Evolutionary conservation across 1,284 basidiomycete genomes (phyloP).

Genomic region (Ganoderma boninense): DNA sequence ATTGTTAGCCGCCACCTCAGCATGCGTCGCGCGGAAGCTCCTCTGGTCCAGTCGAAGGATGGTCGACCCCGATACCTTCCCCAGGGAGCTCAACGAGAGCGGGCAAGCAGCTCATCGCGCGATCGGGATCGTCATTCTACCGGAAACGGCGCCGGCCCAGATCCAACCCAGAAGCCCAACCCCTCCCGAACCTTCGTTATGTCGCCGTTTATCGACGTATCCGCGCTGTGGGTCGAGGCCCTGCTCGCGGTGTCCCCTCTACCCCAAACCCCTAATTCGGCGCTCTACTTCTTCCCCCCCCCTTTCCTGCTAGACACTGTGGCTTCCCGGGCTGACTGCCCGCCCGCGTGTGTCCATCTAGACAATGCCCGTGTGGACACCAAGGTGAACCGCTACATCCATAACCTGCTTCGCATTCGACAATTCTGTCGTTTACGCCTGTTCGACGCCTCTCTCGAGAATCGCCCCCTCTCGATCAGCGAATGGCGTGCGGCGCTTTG

Average conservation of each 20-base stretch:
- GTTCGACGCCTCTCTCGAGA: constrained; percentile 4
- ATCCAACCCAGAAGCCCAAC: too few relatives aligned
- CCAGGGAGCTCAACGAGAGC: too few relatives aligned
- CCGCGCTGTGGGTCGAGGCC: background rate
- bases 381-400: constrained; percentile 11
- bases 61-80: background rate
- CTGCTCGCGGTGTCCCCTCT: background rate
- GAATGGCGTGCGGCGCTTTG: constrained; percentile 20
- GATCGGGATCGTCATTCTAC: too few relatives aligned
- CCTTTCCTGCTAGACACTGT: constrained; percentile 9
- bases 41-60: background rate
- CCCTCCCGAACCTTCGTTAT: background rate
- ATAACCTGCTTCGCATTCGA: constrained; percentile 16
- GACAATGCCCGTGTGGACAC: background rate
- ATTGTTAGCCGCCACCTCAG: background rate
- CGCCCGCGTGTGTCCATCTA: background rate
- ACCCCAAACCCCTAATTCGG: background rate
- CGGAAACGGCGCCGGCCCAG: too few relatives aligned
- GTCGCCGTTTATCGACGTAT: background rate
- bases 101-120: too few relatives aligned
- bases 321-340: background rate
- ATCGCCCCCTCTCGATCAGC: constrained; percentile 2
- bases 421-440: constrained; percentile 13
- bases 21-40: background rate
- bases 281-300: constrained; percentile 14